Conservation (phyloP, 1,284 basidiomycete genomes). For the Tremellales sp. region DNA sequence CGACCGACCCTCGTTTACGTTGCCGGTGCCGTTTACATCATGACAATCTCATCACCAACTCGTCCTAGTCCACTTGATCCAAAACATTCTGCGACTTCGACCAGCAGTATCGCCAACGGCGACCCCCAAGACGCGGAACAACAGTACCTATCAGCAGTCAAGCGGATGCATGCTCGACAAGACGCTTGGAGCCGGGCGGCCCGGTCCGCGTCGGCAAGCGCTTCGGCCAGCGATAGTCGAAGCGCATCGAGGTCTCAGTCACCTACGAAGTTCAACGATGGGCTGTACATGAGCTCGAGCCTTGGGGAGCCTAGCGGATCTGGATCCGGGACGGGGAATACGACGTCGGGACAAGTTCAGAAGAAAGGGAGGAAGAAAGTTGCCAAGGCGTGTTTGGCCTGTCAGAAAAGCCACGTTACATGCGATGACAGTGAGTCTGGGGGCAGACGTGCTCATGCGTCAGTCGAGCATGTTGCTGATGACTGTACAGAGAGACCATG, state of each 20-base stretch:
- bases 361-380: constrained; percentile 44
- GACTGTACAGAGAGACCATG: constrained; percentile 75
- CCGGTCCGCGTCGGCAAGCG: constrained; percentile 9
- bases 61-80: too few species aligned
- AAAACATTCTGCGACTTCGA: too few species aligned
- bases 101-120: too few species aligned
- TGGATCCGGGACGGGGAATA: constrained; percentile 7
- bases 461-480: neutral
- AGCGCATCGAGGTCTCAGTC: neutral
- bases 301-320: constrained; percentile 1
- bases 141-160: neutral
- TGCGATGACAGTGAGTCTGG: constrained; percentile 83
- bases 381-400: constrained; percentile 76
- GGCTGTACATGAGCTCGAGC: neutral
- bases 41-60: too few species aligned
- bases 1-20: too few species aligned
- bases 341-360: constrained; percentile 10
- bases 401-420: constrained; percentile 90
- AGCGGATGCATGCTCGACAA: constrained; percentile 15
- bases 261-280: neutral
- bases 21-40: too few species aligned
- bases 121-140: too few species aligned
- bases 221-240: constrained; percentile 2
- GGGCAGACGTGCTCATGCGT: neutral
- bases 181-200: constrained; percentile 12